Percentiles rank a stretch among this genome's conserved stretches.
These are phyloP conservation scores for Eleusine indica DNA, from an alignment of 176 grass and related monocot genomes.

Conservation along the genomic window DNA sequence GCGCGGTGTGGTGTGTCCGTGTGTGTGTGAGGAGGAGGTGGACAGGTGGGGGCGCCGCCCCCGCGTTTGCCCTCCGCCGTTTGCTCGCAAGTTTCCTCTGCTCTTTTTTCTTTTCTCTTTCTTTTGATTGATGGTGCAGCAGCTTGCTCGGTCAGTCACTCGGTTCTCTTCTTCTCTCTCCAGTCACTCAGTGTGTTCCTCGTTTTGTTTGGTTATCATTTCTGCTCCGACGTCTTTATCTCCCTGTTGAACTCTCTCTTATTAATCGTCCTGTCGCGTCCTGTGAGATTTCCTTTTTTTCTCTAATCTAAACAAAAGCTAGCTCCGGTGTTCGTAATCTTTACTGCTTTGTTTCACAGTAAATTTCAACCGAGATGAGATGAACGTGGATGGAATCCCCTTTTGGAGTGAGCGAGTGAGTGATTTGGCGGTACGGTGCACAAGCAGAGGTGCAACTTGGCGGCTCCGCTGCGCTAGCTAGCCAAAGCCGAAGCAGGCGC, in stretches of 20 bases:
- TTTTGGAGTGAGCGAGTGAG: background rate
- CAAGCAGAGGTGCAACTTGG: background rate
- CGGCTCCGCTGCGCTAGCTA: conserved; percentile 9
- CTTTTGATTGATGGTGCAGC: background rate
- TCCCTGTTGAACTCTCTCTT: background rate
- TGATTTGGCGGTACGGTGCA: background rate
- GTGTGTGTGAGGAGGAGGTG: background rate
- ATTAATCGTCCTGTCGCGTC: too few relatives aligned
- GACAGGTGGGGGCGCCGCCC: conserved; percentile 14
- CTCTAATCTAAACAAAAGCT: background rate
- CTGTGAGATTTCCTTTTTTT: too few relatives aligned
- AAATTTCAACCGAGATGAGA: too few relatives aligned
- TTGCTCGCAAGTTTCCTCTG: background rate
- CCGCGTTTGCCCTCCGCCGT: conserved; percentile 28
- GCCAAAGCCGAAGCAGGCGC: too few relatives aligned
- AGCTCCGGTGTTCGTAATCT: too few relatives aligned
- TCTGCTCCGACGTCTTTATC: background rate
- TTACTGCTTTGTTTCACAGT: background rate
- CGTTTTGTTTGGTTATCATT: background rate
- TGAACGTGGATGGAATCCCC: background rate
- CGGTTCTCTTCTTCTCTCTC: background rate
- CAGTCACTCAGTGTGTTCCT: too few relatives aligned
- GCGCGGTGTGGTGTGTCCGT: background rate
- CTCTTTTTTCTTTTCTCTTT: too few relatives aligned
- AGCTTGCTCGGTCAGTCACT: conserved; percentile 9